Percentiles rank a stretch among this genome's conserved stretches.
Evolutionary conservation across 306 rosid genomes (phyloP).

Genomic region (Lablab purpureus): DNA sequence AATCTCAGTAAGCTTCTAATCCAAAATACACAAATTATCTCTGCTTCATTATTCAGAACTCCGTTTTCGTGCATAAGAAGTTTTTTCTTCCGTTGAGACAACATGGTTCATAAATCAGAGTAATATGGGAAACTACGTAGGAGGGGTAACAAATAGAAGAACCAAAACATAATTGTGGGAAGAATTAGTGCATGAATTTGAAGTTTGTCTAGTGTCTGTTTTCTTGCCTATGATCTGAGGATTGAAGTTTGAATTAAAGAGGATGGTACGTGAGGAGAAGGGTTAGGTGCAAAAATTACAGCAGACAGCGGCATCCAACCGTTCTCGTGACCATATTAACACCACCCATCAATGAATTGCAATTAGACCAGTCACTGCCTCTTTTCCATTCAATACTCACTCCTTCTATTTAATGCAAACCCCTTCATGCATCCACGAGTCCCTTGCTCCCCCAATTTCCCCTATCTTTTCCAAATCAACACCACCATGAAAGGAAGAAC

Average conservation of each 20-base stretch:
- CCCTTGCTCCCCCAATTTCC: slow-evolving; percentile 35
- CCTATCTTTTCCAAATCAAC: slow-evolving; percentile 40
- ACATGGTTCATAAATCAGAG: too few species aligned
- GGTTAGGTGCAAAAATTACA: slow-evolving; percentile 61
- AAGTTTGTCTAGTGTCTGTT: not conserved
- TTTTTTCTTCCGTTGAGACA: too few species aligned
- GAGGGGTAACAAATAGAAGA: not conserved
- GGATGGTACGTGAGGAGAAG: slow-evolving; percentile 22
- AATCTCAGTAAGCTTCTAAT: too few species aligned
- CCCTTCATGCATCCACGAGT: slow-evolving; percentile 37
- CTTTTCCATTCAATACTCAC: slow-evolving; percentile 29
- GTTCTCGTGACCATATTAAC: slow-evolving; percentile 56
- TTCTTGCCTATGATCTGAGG: too few species aligned
- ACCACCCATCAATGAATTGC: slow-evolving; percentile 54
- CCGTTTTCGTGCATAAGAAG: too few species aligned
- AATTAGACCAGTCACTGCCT: slow-evolving; percentile 38
- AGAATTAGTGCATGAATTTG: not conserved
- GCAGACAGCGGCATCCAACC: slow-evolving; percentile 62
- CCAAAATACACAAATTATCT: too few species aligned
- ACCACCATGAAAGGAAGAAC: not conserved
- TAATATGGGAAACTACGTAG: too few species aligned
- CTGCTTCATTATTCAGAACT: too few species aligned
- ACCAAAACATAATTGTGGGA: not conserved
- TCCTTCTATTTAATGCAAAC: slow-evolving; percentile 53
- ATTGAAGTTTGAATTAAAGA: slow-evolving; percentile 18